A percentile compares a stretch with the other conserved stretches of the same genome.
Evolutionary conservation across 495 filamentous ascomycete genomes (phyloP).

Genomic region (Penicillium parvum): DNA sequence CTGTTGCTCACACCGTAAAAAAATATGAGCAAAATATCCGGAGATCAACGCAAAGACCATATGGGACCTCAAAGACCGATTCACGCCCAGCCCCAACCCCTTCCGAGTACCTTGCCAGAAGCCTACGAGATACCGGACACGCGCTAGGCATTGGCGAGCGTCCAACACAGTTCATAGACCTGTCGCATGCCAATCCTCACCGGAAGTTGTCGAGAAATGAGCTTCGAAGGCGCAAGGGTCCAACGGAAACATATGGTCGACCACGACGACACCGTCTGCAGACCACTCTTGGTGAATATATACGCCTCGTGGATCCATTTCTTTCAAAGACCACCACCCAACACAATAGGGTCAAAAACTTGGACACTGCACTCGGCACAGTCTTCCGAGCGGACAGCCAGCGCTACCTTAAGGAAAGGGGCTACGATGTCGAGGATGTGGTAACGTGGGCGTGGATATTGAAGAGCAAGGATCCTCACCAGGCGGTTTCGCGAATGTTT

Average conservation of each 20-base stretch:
- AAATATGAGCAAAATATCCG: too few species aligned
- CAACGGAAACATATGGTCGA: slow-evolving; percentile 9
- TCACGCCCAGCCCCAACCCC: slow-evolving; percentile 21
- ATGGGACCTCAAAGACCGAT: too few species aligned
- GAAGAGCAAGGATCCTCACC: slow-evolving; percentile 32
- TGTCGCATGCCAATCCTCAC: background rate
- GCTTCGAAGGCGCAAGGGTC: background rate
- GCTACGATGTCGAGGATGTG: slow-evolving; percentile 48
- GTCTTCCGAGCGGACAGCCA: slow-evolving; percentile 33
- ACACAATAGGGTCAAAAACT: background rate
- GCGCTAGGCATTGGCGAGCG: slow-evolving; percentile 9
- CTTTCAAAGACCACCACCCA: slow-evolving; percentile 13
- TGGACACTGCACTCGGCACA: slow-evolving; percentile 26
- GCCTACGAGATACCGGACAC: slow-evolving; percentile 26
- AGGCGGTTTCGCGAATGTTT: slow-evolving; percentile 42
- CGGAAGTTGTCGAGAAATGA: background rate
- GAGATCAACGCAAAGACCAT: too few species aligned
- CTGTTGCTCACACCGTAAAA: too few species aligned
- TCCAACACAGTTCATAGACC: background rate
- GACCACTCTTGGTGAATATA: slow-evolving; percentile 36
- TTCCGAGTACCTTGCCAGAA: slow-evolving; percentile 32
- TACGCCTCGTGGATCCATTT: slow-evolving; percentile 34
- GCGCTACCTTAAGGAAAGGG: slow-evolving; percentile 32
- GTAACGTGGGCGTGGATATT: slow-evolving; percentile 57
- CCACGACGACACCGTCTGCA: slow-evolving; percentile 27